A percentile compares a stretch with the other conserved stretches of the same genome.
Evolutionary conservation across 352 stramenopile genomes (phyloP).

Genomic region (Globisporangium nodosum): DNA sequence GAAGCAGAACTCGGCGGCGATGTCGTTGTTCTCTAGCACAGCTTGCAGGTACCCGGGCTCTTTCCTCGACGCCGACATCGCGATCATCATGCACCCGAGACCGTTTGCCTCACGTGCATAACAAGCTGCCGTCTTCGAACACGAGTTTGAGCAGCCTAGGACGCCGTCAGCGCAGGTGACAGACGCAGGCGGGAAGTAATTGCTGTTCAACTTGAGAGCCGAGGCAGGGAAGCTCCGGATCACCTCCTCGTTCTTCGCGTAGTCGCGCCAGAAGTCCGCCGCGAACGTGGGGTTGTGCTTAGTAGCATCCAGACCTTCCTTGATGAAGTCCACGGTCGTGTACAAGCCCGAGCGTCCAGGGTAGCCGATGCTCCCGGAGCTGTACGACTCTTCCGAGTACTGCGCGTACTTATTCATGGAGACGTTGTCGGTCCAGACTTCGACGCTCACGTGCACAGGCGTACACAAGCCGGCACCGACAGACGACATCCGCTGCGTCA

Average conservation of each 20-base stretch:
- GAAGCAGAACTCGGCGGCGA: slow-evolving; percentile 11
- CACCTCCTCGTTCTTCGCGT: slow-evolving; percentile 1
- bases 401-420: not conserved
- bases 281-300: slow-evolving; percentile 16
- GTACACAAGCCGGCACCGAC: slow-evolving; percentile 5
- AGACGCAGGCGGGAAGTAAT: too few relatives aligned
- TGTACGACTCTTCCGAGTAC: slow-evolving; percentile 32
- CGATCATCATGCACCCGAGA: slow-evolving; percentile 34
- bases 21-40: slow-evolving; percentile 9
- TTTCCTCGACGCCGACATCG: slow-evolving; percentile 17
- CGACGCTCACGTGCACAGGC: too few relatives aligned
- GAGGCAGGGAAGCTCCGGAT: slow-evolving; percentile 15
- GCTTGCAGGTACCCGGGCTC: slow-evolving; percentile 31
- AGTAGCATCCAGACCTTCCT: not conserved
- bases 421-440: too few relatives aligned
- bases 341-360: slow-evolving; percentile 29
- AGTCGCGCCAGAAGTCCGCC: slow-evolving; percentile 53
- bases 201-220: slow-evolving; percentile 8
- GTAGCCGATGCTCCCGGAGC: slow-evolving; percentile 32
- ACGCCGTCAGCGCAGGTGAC: slow-evolving; percentile 17
- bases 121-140: slow-evolving; percentile 39
- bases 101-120: slow-evolving; percentile 19
- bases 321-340: slow-evolving; percentile 27
- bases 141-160: slow-evolving; percentile 36
- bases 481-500: slow-evolving; percentile 33